Evolutionary conservation across 2,329 filamentous ascomycete species (phyloP), one percentile per base, ranked within the genome.

Genomic region (Exophiala xenobiotica): DNA sequence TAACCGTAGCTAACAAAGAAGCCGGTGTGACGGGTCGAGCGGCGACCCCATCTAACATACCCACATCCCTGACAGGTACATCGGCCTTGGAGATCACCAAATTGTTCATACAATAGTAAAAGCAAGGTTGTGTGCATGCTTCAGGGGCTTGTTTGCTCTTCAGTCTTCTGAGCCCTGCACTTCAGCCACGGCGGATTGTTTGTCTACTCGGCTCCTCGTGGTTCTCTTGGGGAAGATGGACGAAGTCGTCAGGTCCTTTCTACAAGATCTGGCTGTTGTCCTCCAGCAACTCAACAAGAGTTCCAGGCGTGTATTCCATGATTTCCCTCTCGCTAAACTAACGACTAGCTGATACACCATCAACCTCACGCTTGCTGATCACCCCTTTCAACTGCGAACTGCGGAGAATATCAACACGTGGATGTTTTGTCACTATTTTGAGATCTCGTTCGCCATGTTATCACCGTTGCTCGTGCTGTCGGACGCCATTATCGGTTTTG

Each of bases 21-120:
- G 46, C 46, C 35, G 38, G 46, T 49, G 46, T 31, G 24, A 49
- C 46, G 46, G 38, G 23, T 22, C 20, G 38, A n/a, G n/a, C 38
- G 19, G 38, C 20, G 23, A 24, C 22, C n/a, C 19, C 38, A 40
- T 23, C 38, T 23, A 40, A n/a, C 38, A 40, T 20, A 9, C 20
- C n/a, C 22, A 20, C 19, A 20, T 39, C 37, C 37, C 16, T 39
- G 37, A 7, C 37, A 39, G 37, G 16, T 39, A 39, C 37, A 39
- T 39, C 19, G 23, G 16, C 29, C 3, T 33, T 33, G 29, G 29
- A 33, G 11, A 40, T 23, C 8, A 14, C 23, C 14, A 18, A n/a
- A 23, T 24, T 33, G 29, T 33, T 14, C 16, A 40, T 24, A 33
- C 29, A 11, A 14, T 11, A 11, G 16, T n/a, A n/a, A n/a, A n/a